A percentile compares a stretch with the other conserved stretches of the same genome.
Conservation (phyloP, 176 grass and related monocot species). For the Zizania latifolia region DNA sequence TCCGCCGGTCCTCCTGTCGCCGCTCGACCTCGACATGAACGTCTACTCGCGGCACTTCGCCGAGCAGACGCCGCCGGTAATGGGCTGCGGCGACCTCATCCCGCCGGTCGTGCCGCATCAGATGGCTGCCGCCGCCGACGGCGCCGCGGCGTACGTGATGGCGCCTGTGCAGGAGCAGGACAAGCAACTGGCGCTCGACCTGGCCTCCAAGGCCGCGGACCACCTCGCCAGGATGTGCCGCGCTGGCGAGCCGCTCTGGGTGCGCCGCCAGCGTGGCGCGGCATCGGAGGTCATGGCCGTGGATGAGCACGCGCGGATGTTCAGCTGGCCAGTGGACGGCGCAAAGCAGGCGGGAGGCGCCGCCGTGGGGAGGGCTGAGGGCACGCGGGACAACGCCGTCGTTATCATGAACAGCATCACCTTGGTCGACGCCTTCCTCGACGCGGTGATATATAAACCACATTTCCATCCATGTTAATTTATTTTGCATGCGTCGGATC, state of each 20-base stretch:
- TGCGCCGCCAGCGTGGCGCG: neutral
- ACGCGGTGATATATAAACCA: slow-evolving; percentile 71
- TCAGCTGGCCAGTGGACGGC: slow-evolving; percentile 58
- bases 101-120: slow-evolving; percentile 27
- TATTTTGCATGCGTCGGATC: neutral
- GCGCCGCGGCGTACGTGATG: slow-evolving; percentile 21
- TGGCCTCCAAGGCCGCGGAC: slow-evolving; percentile 57
- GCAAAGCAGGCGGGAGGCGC: slow-evolving; percentile 32
- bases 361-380: slow-evolving; percentile 43
- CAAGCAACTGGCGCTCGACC: slow-evolving; percentile 62
- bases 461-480: neutral
- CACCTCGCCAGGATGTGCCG: slow-evolving; percentile 60
- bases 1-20: slow-evolving; percentile 43
- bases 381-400: slow-evolving; percentile 62
- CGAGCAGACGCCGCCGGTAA: slow-evolving; percentile 37
- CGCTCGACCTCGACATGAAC: slow-evolving; percentile 85
- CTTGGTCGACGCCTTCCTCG: slow-evolving; percentile 78
- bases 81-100: slow-evolving; percentile 51
- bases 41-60: slow-evolving; percentile 74
- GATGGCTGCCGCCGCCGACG: neutral
- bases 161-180: slow-evolving; percentile 60
- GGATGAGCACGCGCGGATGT: slow-evolving; percentile 54
- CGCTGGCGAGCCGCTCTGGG: slow-evolving; percentile 54
- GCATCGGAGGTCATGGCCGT: slow-evolving; percentile 40
- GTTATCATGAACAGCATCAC: slow-evolving; percentile 98